Conservation (phyloP, 2,329 filamentous ascomycete genomes). For the Didymella lethalis region DNA sequence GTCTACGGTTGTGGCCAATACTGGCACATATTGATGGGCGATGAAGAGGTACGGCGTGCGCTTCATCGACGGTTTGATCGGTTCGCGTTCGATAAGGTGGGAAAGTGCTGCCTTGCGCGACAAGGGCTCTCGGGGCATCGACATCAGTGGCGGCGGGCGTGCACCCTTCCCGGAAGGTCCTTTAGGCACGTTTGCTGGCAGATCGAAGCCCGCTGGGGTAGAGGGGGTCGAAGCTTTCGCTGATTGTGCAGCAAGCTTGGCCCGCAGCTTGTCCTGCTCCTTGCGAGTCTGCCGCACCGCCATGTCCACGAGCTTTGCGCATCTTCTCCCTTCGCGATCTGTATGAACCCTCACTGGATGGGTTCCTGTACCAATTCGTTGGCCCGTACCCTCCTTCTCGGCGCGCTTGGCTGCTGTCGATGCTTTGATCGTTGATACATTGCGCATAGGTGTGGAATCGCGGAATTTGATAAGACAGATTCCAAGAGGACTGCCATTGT, state of each 20-base stretch:
- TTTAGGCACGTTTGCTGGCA: constrained; percentile 86
- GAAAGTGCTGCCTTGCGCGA: constrained; percentile 56
- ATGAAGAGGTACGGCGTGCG: constrained; percentile 91
- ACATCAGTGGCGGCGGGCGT: constrained; percentile 48
- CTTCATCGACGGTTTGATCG: constrained; percentile 73
- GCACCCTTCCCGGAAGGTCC: constrained; percentile 71
- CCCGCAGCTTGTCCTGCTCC: constrained; percentile 60
- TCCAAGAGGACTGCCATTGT: constrained; percentile 91
- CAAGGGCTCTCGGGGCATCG: constrained; percentile 51
- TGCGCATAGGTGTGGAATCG: constrained; percentile 67
- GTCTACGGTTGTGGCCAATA: constrained; percentile 81
- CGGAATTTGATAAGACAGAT: constrained; percentile 92
- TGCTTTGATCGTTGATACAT: constrained; percentile 67
- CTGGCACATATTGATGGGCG: constrained; percentile 83
- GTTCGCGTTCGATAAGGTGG: constrained; percentile 68
- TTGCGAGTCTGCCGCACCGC: constrained; percentile 74
- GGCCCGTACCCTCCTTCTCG: constrained; percentile 76
- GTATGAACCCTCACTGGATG: constrained; percentile 76
- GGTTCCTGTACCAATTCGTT: constrained; percentile 77
- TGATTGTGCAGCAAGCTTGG: constrained; percentile 43
- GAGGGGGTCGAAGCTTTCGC: constrained; percentile 32
- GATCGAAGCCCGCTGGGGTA: constrained; percentile 55
- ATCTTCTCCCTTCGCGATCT: constrained; percentile 87
- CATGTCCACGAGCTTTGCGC: constrained; percentile 77
- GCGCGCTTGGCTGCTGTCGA: constrained; percentile 83